Conservation (phyloP, 1,284 basidiomycete genomes). For the Malassezia japonica region DNA sequence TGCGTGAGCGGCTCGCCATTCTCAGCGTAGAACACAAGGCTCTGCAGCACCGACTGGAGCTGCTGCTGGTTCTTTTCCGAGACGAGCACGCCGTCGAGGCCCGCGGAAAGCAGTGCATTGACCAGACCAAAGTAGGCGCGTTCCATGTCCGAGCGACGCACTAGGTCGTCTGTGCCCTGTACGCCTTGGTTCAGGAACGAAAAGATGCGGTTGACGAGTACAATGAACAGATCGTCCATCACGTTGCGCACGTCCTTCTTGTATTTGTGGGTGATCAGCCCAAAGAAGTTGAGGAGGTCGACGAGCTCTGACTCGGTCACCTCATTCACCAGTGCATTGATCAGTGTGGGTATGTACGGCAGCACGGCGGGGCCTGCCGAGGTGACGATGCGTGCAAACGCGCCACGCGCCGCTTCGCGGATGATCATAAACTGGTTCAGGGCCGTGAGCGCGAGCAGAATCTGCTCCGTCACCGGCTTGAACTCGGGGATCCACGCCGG, state of each 20-base stretch:
- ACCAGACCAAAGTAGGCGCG: slow-evolving; percentile 79
- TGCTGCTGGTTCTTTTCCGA: slow-evolving; percentile 73
- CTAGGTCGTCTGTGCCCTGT: slow-evolving; percentile 79
- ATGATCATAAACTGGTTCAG: slow-evolving; percentile 81
- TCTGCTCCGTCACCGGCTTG: slow-evolving; percentile 74
- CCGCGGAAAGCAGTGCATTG: slow-evolving; percentile 64
- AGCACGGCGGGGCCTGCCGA: slow-evolving; percentile 71
- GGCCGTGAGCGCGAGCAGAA: slow-evolving; percentile 73
- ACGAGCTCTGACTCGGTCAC: slow-evolving; percentile 85
- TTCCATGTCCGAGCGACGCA: slow-evolving; percentile 74
- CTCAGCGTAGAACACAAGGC: slow-evolving; percentile 53
- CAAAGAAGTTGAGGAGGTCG: slow-evolving; percentile 92
- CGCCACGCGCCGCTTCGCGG: slow-evolving; percentile 70
- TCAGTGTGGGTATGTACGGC: slow-evolving; percentile 69
- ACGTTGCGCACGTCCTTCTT: slow-evolving; percentile 76
- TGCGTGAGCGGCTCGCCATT: slow-evolving; percentile 54
- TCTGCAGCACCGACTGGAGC: slow-evolving; percentile 67
- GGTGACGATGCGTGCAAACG: slow-evolving; percentile 84
- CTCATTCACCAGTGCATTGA: slow-evolving; percentile 76
- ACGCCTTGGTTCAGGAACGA: slow-evolving; percentile 70
- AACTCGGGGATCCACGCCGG: slow-evolving; percentile 73
- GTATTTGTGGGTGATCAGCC: slow-evolving; percentile 78
- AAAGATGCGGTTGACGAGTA: slow-evolving; percentile 74
- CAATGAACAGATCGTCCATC: slow-evolving; percentile 78
- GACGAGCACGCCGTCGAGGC: slow-evolving; percentile 72